These are phyloP conservation scores for Ganoderma meredithae DNA, from an alignment of 1,284 basidiomycete genomes.

Conservation along the genomic window DNA sequence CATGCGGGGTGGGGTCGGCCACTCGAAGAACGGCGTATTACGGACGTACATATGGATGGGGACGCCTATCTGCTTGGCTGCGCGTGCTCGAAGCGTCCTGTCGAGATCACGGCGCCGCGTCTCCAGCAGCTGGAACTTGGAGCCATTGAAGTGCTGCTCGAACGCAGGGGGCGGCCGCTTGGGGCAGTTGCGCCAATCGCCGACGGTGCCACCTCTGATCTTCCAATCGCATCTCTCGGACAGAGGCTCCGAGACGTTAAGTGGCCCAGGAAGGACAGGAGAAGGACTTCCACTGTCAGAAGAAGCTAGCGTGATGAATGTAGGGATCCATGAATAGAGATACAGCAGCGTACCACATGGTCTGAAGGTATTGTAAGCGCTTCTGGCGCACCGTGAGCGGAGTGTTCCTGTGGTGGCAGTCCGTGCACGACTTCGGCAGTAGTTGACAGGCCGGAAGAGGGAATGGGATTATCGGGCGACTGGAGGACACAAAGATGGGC, in stretches of 20 bases:
- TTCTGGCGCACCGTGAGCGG: conserved; percentile 3
- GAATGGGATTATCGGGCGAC: not conserved
- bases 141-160: not conserved
- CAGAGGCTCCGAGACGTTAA: not conserved
- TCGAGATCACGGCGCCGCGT: not conserved
- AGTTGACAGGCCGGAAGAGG: not conserved
- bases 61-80: not conserved
- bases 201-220: not conserved
- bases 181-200: conserved; percentile 5
- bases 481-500: not conserved
- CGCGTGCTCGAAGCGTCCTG: not conserved
- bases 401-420: not conserved
- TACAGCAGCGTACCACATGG: conserved; percentile 1
- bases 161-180: not conserved
- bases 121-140: not conserved
- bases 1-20: not conserved
- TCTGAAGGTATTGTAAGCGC: not conserved
- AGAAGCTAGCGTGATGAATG: not conserved
- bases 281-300: not conserved
- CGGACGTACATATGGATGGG: not conserved
- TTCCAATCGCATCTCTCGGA: not conserved
- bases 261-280: not conserved
- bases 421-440: not conserved
- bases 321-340: not conserved
- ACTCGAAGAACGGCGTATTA: not conserved